Base-by-base conservation (phyloP, 768 basidiomycete species). In the Mycena capillaripes region DNA sequence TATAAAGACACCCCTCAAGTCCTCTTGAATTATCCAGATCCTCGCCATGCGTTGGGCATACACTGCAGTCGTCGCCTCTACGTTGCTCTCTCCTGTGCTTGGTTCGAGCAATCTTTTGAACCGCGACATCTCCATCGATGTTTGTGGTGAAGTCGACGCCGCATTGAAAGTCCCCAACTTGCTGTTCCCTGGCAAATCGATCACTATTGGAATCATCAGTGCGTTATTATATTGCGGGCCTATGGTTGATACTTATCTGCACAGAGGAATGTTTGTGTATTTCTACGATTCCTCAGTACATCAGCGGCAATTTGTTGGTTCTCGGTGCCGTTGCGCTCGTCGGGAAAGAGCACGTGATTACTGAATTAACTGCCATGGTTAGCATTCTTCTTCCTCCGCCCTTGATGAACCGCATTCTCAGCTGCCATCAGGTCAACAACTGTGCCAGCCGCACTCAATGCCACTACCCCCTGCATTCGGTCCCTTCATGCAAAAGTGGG, bases 231-330 rank as follows among this genome's bases (percentile, higher is more conserved):
- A 6, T 17, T 44, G 8, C 53, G 29, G 21, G 30, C 11, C 12
- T 58, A 50, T 9, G 19, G 17, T 48, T 9, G 71, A 32, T 56
- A 42, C 9, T 17, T 25, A 44, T 44, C 56, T 19, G 0, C 12
- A 63, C 73, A 87, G 87, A 82, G 46, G 76, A 81, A 4, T 89
- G 88, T 57, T 73, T 88, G 36, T 89, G 88, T 70, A 34, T 85
- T 19, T 85, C 86, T 19, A 78, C 66, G 9, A 66, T 88, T 34
- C 81, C 83, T 0, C 63, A 63, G 29, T 84, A 86, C 72, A 59
- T 87, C 4, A 25, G 77, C 8, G 79, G 81, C 8, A 82, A 86
- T 61, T 9, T 73, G 0, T 55, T 83, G n/a, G 78, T 81, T 7
- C 69, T 79, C 11, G 56, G 76, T 25, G 85, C 81, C 10, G 79